phyloP scores from a whole-genome alignment of 192 early-diverging fungal species.

The Endogone sp. region DNA sequence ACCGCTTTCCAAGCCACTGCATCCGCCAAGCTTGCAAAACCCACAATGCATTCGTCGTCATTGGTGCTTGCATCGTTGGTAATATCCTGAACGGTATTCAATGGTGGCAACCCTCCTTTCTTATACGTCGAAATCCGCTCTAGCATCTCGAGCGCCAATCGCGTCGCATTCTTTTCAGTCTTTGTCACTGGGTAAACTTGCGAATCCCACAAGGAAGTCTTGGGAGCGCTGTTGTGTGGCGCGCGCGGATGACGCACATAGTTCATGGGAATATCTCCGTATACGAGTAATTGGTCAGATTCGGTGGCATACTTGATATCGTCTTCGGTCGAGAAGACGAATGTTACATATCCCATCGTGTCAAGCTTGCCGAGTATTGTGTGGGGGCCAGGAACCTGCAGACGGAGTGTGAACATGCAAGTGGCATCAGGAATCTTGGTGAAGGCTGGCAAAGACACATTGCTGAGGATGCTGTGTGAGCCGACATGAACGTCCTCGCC shows the following conservation, averaged over 20 bases:
- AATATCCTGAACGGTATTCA: too few species aligned
- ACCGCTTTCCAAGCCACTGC: too few species aligned
- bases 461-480: constrained; percentile 16
- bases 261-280: neutral
- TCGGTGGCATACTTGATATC: constrained; percentile 27
- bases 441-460: constrained; percentile 2
- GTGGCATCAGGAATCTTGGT: constrained; percentile 15
- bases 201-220: constrained; percentile 21
- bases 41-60: too few species aligned
- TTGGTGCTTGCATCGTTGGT: too few species aligned
- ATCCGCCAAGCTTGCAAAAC: too few species aligned
- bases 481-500: constrained; percentile 3
- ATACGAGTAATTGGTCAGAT: neutral
- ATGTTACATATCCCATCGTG: constrained; percentile 29
- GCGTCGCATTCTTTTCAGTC: constrained; percentile 12
- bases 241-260: neutral
- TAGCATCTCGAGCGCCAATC: constrained; percentile 13
- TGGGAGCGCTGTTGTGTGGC: neutral
- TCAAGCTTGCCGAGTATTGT: neutral
- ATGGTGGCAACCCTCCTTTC: too few species aligned
- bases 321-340: constrained; percentile 31
- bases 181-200: constrained; percentile 16
- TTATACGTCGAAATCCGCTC: constrained; percentile 6
- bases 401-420: constrained; percentile 30
- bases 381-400: neutral